Evolutionary conservation across 148 eudicot genomes (phyloP), one percentile per base, ranked within the genome.

Genomic region (Simmondsia chinensis): DNA sequence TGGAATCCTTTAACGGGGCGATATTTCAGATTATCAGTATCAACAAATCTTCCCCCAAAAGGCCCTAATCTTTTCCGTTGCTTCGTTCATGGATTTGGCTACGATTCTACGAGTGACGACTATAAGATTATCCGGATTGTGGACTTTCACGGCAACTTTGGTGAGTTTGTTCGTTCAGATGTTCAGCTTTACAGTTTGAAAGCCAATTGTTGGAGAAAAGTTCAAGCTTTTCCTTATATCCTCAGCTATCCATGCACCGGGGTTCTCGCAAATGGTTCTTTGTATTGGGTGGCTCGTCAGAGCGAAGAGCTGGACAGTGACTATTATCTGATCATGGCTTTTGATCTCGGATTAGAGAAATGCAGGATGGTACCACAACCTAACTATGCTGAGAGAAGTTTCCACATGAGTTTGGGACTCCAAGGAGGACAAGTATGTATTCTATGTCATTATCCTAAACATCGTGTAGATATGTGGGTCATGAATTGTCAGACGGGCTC

Each of bases 31-130:
- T 6, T 48, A 20, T 29, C 30, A 32, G 5, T 30, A 9, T 4
- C 35, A 4, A 33, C 21, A 9, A 32, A 20, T 5, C 22, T 20
- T 22, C 9, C 24, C 9, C 18, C 13, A 17, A 9, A 32, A 15
- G 1, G 2, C n/a, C 19, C 37, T 5, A 28, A 5, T 9, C 5
- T 28, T 9, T 4, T 28, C 6, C 26, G 22, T 3, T 3, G 4
- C 11, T 33, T 20, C 29, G 16, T 13, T n/a, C 26, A 48, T 21
- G 52, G 52, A 33, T 48, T 48, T 48, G 52, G 52, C 29, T 48
- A n/a, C 22, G 52, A 33, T 48, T 7, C 39, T 21, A 10, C 1
- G 7, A 48, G 40, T 21, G 29, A 48, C 16, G 52, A 48, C 29
- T 48, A 33, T 30, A 48, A 48, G 40, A 23, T 48, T 19, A 40